Percentiles rank a stretch among this genome's conserved stretches.
Evolutionary conservation across 2,329 filamentous ascomycete species (phyloP).

Genomic region (Cercospora sp.): DNA sequence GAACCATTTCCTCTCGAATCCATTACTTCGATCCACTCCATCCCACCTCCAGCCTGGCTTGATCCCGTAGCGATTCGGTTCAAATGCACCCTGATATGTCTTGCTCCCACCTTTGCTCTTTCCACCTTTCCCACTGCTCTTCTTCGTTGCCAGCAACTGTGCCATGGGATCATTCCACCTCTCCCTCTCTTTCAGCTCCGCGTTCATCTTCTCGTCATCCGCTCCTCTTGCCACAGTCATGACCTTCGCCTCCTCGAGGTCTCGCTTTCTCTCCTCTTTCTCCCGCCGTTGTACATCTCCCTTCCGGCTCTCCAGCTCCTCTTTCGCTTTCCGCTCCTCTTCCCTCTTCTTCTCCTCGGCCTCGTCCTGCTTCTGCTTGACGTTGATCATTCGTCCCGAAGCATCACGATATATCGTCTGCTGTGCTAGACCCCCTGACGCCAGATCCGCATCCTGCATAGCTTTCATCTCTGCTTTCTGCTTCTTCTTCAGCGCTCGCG

Average conservation of each 20-base stretch:
- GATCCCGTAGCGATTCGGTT: conserved; percentile 93
- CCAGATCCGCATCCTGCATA: conserved; percentile 48
- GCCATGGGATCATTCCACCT: conserved; percentile 96
- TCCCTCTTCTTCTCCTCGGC: conserved; percentile 77
- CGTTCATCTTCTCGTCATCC: conserved; percentile 87
- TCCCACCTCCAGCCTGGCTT: conserved; percentile 93
- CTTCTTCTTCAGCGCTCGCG: conserved; percentile 57
- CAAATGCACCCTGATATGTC: conserved; percentile 74
- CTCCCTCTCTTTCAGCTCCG: conserved; percentile 70
- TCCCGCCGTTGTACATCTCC: conserved; percentile 81
- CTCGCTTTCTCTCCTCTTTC: conserved; percentile 63
- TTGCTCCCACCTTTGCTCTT: conserved; percentile 51
- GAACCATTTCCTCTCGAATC: conserved; percentile 92
- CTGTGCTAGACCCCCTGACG: conserved; percentile 53
- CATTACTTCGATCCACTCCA: conserved; percentile 89
- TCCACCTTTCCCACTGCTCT: conserved; percentile 57
- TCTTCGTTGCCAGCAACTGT: conserved; percentile 66
- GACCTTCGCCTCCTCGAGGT: conserved; percentile 75
- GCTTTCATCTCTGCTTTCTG: conserved; percentile 62
- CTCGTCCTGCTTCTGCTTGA: conserved; percentile 86
- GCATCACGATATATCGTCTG: conserved; percentile 96
- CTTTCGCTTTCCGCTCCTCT: conserved; percentile 62
- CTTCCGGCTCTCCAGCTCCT: conserved; percentile 68
- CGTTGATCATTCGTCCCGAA: conserved; percentile 88
- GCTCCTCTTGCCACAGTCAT: conserved; percentile 76